Percentiles rank a stretch among this genome's conserved stretches.
Evolutionary conservation across 495 filamentous ascomycete genomes (phyloP).

Genomic region (Bathelium albidoporum): DNA sequence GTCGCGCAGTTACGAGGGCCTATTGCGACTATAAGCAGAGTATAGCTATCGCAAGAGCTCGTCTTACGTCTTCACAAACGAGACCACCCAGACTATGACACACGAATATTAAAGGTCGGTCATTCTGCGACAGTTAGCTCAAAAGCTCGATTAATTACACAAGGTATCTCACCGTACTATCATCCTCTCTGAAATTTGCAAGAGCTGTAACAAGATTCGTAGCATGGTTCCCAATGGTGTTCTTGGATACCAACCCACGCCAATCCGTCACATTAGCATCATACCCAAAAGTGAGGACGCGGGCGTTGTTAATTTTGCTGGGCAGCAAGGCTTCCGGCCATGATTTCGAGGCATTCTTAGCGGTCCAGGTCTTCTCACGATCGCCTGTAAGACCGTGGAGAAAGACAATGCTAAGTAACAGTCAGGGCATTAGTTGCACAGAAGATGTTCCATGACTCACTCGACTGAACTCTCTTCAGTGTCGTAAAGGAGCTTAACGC

Average conservation of each 20-base stretch:
- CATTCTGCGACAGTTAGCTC: neutral
- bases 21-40: no score
- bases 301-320: constrained; percentile 1
- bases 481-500: no score
- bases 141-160: no score
- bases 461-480: no score
- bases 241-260: constrained; percentile 1
- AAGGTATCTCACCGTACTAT: neutral
- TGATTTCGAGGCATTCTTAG: neutral
- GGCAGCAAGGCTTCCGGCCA: constrained; percentile 11
- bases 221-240: constrained; percentile 9
- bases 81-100: constrained; percentile 16
- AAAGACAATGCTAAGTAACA: constrained; percentile 17
- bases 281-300: constrained; percentile 16
- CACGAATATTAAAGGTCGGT: constrained; percentile 13
- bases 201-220: constrained; percentile 7
- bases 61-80: constrained; percentile 12
- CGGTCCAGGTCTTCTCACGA: constrained; percentile 13
- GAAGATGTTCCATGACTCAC: no score
- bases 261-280: constrained; percentile 12
- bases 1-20: no score
- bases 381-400: constrained; percentile 16
- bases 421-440: no score
- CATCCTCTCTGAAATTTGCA: constrained; percentile 3
- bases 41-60: no score